Conservation (phyloP, 225 moss, liverwort and hornwort species). For the Bryoerythrophyllum caledonicum region DNA sequence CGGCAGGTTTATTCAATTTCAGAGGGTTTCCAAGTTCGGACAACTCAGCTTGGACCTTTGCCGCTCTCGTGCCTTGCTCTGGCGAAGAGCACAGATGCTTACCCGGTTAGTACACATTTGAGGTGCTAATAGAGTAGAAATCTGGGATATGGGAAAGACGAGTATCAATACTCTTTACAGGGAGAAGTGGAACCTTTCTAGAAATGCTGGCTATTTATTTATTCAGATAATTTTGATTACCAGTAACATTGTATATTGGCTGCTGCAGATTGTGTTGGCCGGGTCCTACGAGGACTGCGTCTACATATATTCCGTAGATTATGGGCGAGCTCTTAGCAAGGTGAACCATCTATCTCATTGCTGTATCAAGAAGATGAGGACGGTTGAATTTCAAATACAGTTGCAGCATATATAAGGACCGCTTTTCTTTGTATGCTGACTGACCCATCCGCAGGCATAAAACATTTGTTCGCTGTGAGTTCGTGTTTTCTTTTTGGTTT, state of each 20-base stretch:
- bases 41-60: conserved; percentile 87
- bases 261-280: conserved; percentile 78
- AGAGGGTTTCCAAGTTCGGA: conserved; percentile 93
- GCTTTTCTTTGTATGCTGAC: conserved; percentile 8
- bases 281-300: conserved; percentile 95
- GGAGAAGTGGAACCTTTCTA: not conserved
- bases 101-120: conserved; percentile 62
- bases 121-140: not conserved
- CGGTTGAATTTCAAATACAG: not conserved
- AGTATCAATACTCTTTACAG: too few relatives aligned
- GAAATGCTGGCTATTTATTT: conserved; percentile 18
- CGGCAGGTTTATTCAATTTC: conserved; percentile 92
- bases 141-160: not conserved
- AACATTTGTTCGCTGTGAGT: not conserved
- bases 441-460: not conserved
- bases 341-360: conserved; percentile 35
- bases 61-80: conserved; percentile 82
- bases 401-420: conserved; percentile 12
- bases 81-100: conserved; percentile 85
- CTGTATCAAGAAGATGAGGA: conserved; percentile 3
- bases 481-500: not conserved
- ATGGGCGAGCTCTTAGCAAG: conserved; percentile 97
- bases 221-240: conserved; percentile 1
- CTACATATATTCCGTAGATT: conserved; percentile 90
- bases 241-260: not conserved